Evolutionary conservation across 176 grass and related monocot species (phyloP), one percentile per base, ranked within the genome.

Genomic region (Triticum dicoccoides): DNA sequence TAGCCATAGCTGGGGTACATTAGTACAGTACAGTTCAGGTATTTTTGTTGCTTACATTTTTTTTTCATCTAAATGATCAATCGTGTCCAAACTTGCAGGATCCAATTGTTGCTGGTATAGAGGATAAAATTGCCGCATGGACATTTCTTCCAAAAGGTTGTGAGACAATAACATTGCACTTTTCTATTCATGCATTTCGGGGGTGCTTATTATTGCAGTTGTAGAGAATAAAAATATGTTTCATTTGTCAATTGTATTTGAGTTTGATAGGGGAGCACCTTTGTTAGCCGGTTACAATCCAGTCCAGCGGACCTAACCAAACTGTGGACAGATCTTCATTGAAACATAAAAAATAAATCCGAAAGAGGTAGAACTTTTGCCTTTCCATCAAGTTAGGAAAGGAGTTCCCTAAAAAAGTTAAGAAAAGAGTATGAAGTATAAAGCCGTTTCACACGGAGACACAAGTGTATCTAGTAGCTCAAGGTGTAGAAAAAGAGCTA

Each of bases 121-220:
- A 99, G 70, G 94, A 96, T 21, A 99, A 99, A 86, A 96, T 99
- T 51, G 92, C 97, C 61, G 97, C 97, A 65, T 96, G 97, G 94
- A 89, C 97, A 91, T 99, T 99, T 85, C 90, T 99, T 77, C 97
- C 97, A 76, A 96, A 99, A 99, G 97, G 97, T 96, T 66, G 35
- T 65, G 24, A 84, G 47, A 51, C 77, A 49, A 24, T 74, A 77
- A 14, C 10, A 44, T 21, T 64, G 8, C 9, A 37, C 9, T 63
- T 70, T 42, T 64, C 52, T 63, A 13, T 64, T 86, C 30, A 63
- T 82, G 69, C 5, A 41, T 64, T 83, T 80, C 35, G 14, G 30
- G 11, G 15, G 2, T 61, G 69, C 38, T 66, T 20, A 67, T 90
- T 76, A 34, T 73, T 67, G 9, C 51, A 74, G 56, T 80, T 85